Conservation (phyloP, 805 yeast species). For the Cyberlindnera bimundalis region DNA sequence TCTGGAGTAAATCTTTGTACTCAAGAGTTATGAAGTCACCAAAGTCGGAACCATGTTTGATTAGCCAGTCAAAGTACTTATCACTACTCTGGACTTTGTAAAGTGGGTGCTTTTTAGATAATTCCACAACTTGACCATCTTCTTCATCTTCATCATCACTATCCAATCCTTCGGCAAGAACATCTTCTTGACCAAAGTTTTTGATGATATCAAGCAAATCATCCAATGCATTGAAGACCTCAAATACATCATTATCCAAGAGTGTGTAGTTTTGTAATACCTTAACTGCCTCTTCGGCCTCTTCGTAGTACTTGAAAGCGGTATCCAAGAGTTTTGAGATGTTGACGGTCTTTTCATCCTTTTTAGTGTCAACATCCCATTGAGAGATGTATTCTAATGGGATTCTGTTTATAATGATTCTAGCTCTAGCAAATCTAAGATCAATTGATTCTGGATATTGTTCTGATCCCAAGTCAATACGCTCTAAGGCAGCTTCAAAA, state of each 20-base stretch:
- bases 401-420: constrained; percentile 53
- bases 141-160: constrained; percentile 52
- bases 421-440: constrained; percentile 50
- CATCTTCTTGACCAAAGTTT: constrained; percentile 55
- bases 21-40: constrained; percentile 20
- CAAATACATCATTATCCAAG: constrained; percentile 42
- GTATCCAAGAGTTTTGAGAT: constrained; percentile 38
- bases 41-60: constrained; percentile 26
- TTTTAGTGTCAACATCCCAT: constrained; percentile 40
- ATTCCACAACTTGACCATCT: constrained; percentile 34
- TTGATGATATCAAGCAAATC: constrained; percentile 66
- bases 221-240: constrained; percentile 55
- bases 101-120: constrained; percentile 56
- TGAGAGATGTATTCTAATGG: constrained; percentile 55
- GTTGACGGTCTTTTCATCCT: constrained; percentile 31
- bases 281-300: constrained; percentile 34
- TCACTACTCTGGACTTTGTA: constrained; percentile 35
- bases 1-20: constrained; percentile 11
- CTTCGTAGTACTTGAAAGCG: constrained; percentile 44
- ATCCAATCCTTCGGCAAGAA: constrained; percentile 55
- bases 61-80: constrained; percentile 51
- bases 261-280: constrained; percentile 29
- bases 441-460: constrained; percentile 43
- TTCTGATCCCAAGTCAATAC: constrained; percentile 57
- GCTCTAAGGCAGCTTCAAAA: constrained; percentile 69